phyloP scores from a whole-genome alignment of 2,329 filamentous ascomycete species.

The Setomelanomma holmii region DNA sequence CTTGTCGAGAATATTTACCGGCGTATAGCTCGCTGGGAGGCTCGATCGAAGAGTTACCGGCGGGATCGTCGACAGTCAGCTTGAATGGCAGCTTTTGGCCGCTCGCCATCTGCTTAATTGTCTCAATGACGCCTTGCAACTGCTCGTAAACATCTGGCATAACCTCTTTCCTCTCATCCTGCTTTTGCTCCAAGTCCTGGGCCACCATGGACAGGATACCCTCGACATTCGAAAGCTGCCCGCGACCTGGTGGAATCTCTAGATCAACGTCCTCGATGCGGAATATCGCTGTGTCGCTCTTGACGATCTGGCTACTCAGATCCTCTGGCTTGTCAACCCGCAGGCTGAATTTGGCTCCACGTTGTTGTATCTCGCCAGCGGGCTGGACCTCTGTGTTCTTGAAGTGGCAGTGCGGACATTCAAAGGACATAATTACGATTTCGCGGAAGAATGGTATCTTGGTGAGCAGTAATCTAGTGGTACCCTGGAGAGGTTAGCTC shows the following conservation, averaged over 20 bases:
- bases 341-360: conserved; percentile 83
- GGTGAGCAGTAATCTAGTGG: conserved; percentile 85
- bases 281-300: conserved; percentile 85
- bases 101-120: conserved; percentile 77
- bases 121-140: conserved; percentile 76
- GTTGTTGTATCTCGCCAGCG: conserved; percentile 89
- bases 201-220: conserved; percentile 81
- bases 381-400: conserved; percentile 94
- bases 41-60: conserved; percentile 96
- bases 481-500: conserved; percentile 65
- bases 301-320: conserved; percentile 86
- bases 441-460: conserved; percentile 97
- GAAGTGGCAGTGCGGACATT: conserved; percentile 86
- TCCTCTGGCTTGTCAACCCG: conserved; percentile 76
- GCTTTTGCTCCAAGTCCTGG: conserved; percentile 80
- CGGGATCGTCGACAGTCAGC: conserved; percentile 84
- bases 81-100: conserved; percentile 86
- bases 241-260: conserved; percentile 88
- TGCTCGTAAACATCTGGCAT: conserved; percentile 80
- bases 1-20: conserved; percentile 87
- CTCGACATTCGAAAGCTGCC: conserved; percentile 93
- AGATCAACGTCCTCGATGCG: conserved; percentile 91
- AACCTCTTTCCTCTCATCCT: conserved; percentile 80
- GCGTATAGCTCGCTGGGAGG: conserved; percentile 77
- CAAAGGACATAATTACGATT: conserved; percentile 96